Evolutionary conservation across 345 rosid species (phyloP), one percentile per base, ranked within the genome.

Genomic region (Gynandropsis gynandra): DNA sequence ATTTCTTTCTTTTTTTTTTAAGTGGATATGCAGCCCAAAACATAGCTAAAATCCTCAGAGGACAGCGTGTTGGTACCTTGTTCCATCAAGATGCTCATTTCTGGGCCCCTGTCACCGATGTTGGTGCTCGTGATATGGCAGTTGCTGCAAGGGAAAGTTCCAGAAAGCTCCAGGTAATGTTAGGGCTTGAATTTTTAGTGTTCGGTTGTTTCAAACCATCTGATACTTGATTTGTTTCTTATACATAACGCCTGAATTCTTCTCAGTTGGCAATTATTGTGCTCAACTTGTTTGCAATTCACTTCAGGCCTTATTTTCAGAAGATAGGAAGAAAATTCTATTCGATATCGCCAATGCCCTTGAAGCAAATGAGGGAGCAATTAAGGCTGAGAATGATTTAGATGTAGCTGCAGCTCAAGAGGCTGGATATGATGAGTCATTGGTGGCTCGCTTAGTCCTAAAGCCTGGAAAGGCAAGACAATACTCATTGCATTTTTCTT

Each of bases 121-220:
- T 79, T 21, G 57, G 72, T 59, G 83, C 80, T 15, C 80, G 80
- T 42, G 85, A 83, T 21, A 85, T 88, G 99, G 99, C 97, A 57
- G 80, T 83, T 56, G 89, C 87, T 37, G 95, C 97, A 15, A 85
- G 94, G 74, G 99, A 93, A 54, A 69, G 92, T 71, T 81, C 99
- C 43, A 78, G 95, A 58, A 68, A 69, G 66, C 94, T 85, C 60
- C 97, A 93, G 95, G 99, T 92, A 70, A 52, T 34, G 18, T 35
- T 47, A 34, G 24, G 32, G 39, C 41, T 62, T 16, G 10, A 4
- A 17, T 8, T 17, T 43, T 35, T 27, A 10, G 19, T 58, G 34
- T 37, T 54, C 46, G 17, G 9, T 52, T 9, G 18, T 50, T 32
- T 47, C 7, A 4, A 38, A 38, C n/a, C 8, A 18, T 12, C 56